Base-by-base conservation (phyloP, 2,329 filamentous ascomycete genomes). In the Cladobotryum mycophilum region DNA sequence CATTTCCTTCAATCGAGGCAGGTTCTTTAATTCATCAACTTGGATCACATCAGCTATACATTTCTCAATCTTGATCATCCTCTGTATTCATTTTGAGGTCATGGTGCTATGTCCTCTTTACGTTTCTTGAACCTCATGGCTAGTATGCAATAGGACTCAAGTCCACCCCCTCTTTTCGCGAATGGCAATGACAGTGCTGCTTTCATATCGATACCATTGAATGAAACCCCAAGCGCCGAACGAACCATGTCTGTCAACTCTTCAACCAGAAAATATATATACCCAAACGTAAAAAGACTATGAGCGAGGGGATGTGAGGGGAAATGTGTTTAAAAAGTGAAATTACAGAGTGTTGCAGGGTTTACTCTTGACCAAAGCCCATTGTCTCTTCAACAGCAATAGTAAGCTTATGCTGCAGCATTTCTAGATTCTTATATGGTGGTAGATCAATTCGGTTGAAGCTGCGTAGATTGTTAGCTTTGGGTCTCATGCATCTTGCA, bases 351-450 rank as follows among this genome's bases (percentile, higher is more conserved):
- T 52, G 42, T 48, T 46, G 47, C 20, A 20, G 38, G 45, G 35
- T 50, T 37, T 89, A 99, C 75, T 99, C 93, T 75, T 99, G 93
- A 58, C 93, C 93, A 67, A 99, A 99, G 55, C 93, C 93, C 76
- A 99, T 91, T 0, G 93, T 99, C 75, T 99, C 93, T 73, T 99
- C 93, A 49, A 99, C 93, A 22, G 93, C 93, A 71, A 96, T 95
- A 6, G 91, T 93, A 61, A 99, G 77, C 73, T 99, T 99, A 64
- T 85, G 77, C 66, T 92, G 86, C 58, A 99, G 77, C 60, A 81
- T 82, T 56, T 97, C 92, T 62, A 91, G 79, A 18, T 78, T 82
- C 76, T 96, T 97, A 68, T 99, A 99, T 25, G 89, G 85, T 38
- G 93, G 93, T 45, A 99, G 75, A 71, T 99, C 93, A 58, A 99